phyloP scores from a whole-genome alignment of 2,329 filamentous ascomycete genomes.

The Colletotrichum chrysophilum region DNA sequence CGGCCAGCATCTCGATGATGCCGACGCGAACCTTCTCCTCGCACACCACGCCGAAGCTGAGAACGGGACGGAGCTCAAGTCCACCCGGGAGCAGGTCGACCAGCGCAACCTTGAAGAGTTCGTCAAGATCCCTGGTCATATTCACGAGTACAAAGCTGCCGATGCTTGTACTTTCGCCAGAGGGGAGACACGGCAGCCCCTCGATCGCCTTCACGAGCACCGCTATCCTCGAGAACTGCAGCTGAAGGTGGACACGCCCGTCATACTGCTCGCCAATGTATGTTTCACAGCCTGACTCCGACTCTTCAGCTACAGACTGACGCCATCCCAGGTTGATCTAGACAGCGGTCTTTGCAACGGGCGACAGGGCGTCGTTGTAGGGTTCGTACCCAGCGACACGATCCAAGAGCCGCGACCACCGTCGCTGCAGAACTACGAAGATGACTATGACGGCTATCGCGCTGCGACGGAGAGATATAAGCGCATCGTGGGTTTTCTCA shows the following conservation, averaged over 20 bases:
- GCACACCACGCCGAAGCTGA: slow-evolving; percentile 43
- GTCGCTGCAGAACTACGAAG: background rate
- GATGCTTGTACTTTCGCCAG: too few species aligned
- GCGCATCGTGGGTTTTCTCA: too few species aligned
- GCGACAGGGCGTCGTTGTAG: background rate
- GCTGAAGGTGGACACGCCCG: background rate
- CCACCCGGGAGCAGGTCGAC: background rate
- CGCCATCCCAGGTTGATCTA: background rate
- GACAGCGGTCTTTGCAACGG: background rate
- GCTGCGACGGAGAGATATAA: background rate
- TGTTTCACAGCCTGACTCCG: background rate
- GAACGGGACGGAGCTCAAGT: background rate
- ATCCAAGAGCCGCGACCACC: background rate
- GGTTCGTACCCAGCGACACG: background rate
- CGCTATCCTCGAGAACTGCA: too few species aligned
- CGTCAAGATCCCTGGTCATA: background rate
- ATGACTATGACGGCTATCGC: background rate
- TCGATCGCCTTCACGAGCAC: too few species aligned
- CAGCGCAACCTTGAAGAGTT: background rate
- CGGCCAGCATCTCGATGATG: slow-evolving; percentile 40
- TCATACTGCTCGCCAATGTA: background rate
- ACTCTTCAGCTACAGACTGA: background rate
- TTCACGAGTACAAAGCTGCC: too few species aligned
- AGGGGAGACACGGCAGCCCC: too few species aligned
- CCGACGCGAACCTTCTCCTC: slow-evolving; percentile 48